phyloP scores from a whole-genome alignment of 129 eudicot species.

The Centaurea solstitialis region DNA sequence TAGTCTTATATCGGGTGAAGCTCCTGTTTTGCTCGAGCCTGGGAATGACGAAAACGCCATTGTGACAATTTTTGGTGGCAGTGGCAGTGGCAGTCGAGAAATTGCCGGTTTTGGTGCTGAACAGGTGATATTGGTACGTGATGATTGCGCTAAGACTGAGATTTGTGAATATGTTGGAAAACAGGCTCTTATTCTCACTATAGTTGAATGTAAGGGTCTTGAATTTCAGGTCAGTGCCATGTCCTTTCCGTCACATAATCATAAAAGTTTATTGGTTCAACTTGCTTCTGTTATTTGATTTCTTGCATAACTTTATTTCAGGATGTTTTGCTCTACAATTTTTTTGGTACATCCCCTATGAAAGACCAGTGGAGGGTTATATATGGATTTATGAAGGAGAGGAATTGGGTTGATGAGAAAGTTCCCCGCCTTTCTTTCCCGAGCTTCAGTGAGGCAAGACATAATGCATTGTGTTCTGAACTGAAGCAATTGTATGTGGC shows the following conservation, averaged over 20 bases:
- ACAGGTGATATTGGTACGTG: slow-evolving; percentile 84
- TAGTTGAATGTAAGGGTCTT: slow-evolving; percentile 87
- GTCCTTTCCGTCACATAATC: neutral
- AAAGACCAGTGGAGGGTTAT: slow-evolving; percentile 72
- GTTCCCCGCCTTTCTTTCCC: slow-evolving; percentile 48
- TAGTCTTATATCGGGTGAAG: slow-evolving; percentile 71
- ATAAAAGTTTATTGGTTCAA: neutral
- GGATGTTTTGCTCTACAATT: slow-evolving; percentile 84
- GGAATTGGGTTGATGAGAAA: slow-evolving; percentile 42
- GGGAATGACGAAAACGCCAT: slow-evolving; percentile 58
- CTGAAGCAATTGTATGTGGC: slow-evolving; percentile 81
- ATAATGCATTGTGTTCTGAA: slow-evolving; percentile 71
- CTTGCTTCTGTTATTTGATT: neutral
- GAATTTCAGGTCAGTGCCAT: slow-evolving; percentile 65
- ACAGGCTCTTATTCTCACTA: slow-evolving; percentile 70
- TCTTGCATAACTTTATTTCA: neutral
- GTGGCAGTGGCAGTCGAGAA: slow-evolving; percentile 33
- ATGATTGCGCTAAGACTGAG: slow-evolving; percentile 55
- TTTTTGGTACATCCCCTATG: slow-evolving; percentile 77
- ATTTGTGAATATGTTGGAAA: slow-evolving; percentile 54
- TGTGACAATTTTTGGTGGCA: slow-evolving; percentile 61
- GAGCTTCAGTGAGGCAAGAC: slow-evolving; percentile 47
- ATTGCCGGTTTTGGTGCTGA: slow-evolving; percentile 87
- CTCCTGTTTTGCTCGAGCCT: slow-evolving; percentile 60
- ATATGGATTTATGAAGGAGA: slow-evolving; percentile 63